Evolutionary conservation across 108 stramenopile genomes (phyloP).

Genomic region (Thalassiosira profunda): DNA sequence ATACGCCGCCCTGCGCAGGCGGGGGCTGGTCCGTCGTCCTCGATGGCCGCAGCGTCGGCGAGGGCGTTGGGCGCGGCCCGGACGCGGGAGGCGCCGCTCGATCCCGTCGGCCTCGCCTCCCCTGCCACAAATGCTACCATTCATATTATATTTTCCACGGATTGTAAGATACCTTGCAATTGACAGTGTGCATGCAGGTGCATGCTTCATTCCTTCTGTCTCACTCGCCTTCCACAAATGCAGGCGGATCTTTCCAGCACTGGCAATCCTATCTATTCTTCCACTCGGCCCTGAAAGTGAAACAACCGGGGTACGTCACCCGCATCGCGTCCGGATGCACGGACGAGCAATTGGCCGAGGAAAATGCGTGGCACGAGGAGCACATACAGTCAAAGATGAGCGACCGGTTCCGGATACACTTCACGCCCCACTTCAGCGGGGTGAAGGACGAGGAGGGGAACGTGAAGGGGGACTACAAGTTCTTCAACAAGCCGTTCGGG

Average conservation of each 20-base stretch:
- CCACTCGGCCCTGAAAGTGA: conserved; percentile 60
- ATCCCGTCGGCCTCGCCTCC: neutral
- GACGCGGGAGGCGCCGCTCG: too few relatives aligned
- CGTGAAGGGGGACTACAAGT: conserved; percentile 77
- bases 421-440: conserved; percentile 76
- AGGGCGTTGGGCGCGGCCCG: too few relatives aligned
- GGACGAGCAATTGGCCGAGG: conserved; percentile 20
- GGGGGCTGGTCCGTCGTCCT: too few relatives aligned
- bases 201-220: neutral
- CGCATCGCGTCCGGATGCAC: conserved; percentile 83
- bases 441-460: conserved; percentile 58
- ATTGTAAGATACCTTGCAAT: conserved; percentile 14
- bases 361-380: conserved; percentile 31
- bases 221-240: neutral
- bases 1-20: too few relatives aligned
- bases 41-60: too few relatives aligned
- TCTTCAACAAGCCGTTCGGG: conserved; percentile 91
- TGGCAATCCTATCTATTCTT: conserved; percentile 93
- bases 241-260: conserved; percentile 57
- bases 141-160: conserved; percentile 59
- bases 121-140: conserved; percentile 34
- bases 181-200: neutral
- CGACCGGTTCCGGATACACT: conserved; percentile 70
- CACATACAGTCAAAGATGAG: conserved; percentile 41
- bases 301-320: conserved; percentile 85